Conservation (phyloP, 305 asterid genomes). For the Fraxinus baroniana region DNA sequence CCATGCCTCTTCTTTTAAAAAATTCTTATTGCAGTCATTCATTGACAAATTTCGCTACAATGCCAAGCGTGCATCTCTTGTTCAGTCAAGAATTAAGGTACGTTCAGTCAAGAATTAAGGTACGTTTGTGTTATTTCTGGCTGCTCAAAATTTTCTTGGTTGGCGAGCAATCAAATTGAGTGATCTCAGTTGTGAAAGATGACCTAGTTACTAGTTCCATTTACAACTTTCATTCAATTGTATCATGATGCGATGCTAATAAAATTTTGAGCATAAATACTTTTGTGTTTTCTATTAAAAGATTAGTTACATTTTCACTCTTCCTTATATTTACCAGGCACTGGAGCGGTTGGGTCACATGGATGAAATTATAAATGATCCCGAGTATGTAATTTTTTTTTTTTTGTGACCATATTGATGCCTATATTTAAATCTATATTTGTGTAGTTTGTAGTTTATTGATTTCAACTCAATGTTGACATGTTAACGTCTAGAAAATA, state of each 20-base stretch:
- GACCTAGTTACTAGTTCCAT: neutral
- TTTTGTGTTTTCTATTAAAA: constrained; percentile 1
- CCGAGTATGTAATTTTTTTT: constrained; percentile 60
- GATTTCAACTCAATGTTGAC: constrained; percentile 9
- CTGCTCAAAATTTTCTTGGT: constrained; percentile 10
- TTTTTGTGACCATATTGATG: constrained; percentile 13
- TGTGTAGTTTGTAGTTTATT: constrained; percentile 11
- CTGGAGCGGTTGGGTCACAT: constrained; percentile 83
- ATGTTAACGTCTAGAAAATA: constrained; percentile 12
- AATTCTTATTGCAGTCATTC: constrained; percentile 61
- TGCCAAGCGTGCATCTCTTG: constrained; percentile 99
- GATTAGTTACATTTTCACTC: constrained; percentile 14
- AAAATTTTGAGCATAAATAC: neutral
- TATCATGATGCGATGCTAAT: neutral
- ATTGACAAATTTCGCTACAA: constrained; percentile 96
- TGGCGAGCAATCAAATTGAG: neutral
- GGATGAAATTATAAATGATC: constrained; percentile 90
- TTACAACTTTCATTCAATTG: neutral
- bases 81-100: constrained; percentile 99
- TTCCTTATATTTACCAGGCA: constrained; percentile 54
- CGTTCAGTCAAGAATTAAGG: constrained; percentile 94
- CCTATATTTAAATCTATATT: constrained; percentile 6
- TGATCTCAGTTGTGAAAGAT: constrained; percentile 13
- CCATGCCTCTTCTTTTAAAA: constrained; percentile 7
- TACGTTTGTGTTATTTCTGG: constrained; percentile 22